phyloP scores from a whole-genome alignment of 2,329 filamentous ascomycete species.

The Lithohypha guttulata region DNA sequence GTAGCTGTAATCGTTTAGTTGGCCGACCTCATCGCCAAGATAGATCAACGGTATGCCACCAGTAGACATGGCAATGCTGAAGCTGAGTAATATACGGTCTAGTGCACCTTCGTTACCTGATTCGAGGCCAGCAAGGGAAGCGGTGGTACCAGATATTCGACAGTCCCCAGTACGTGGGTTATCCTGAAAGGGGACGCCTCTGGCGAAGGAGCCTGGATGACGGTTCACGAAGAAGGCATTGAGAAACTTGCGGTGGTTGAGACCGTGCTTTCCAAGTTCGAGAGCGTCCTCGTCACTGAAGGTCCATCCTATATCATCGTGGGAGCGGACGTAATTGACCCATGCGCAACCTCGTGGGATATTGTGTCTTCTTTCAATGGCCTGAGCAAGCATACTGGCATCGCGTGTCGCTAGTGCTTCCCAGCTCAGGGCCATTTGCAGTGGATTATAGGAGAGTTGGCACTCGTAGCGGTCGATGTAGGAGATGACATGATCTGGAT shows the following conservation, averaged over 20 bases:
- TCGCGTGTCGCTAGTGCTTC: slow-evolving; percentile 19
- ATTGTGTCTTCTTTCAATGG: slow-evolving; percentile 20
- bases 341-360: slow-evolving; percentile 19
- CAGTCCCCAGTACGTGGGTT: slow-evolving; percentile 20
- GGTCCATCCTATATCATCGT: slow-evolving; percentile 21
- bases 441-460: slow-evolving; percentile 19
- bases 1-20: slow-evolving; percentile 21
- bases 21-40: slow-evolving; percentile 20
- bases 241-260: slow-evolving; percentile 18
- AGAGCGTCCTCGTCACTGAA: slow-evolving; percentile 19
- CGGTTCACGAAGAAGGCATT: slow-evolving; percentile 21
- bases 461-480: slow-evolving; percentile 21
- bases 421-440: slow-evolving; percentile 21
- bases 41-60: slow-evolving; percentile 21
- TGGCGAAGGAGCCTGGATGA: slow-evolving; percentile 18
- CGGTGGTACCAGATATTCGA: slow-evolving; percentile 19
- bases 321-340: slow-evolving; percentile 21
- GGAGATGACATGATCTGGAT: slow-evolving; percentile 19
- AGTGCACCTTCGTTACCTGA: slow-evolving; percentile 18
- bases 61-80: slow-evolving; percentile 20
- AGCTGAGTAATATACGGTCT: slow-evolving; percentile 18
- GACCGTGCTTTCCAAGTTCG: slow-evolving; percentile 18
- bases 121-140: slow-evolving; percentile 18
- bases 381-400: slow-evolving; percentile 18
- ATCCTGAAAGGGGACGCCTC: slow-evolving; percentile 20